Evolutionary conservation across 495 filamentous ascomycete species (phyloP).

Genomic region (Rostrohypoxylon terebratum): DNA sequence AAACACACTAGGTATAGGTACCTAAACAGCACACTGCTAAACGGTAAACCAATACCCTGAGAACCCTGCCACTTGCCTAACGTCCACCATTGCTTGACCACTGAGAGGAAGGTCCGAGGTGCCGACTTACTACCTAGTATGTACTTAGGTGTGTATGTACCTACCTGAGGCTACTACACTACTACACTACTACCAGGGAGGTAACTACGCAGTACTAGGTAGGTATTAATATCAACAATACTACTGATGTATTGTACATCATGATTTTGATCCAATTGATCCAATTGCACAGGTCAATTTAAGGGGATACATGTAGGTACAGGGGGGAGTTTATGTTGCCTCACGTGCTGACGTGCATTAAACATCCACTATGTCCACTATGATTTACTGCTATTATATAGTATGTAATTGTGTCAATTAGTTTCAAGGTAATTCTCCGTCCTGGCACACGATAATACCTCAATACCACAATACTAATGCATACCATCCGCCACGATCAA

Average conservation of each 20-base stretch:
- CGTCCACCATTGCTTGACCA: neutral
- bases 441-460: neutral
- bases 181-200: too few relatives aligned
- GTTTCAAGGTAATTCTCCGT: neutral
- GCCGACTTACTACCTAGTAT: constrained; percentile 5
- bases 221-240: too few relatives aligned
- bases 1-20: neutral
- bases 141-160: too few relatives aligned
- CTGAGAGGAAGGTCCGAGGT: constrained; percentile 13
- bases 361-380: neutral
- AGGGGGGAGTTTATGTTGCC: neutral
- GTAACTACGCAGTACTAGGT: too few relatives aligned
- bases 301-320: neutral
- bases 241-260: neutral
- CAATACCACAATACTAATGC: neutral
- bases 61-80: neutral
- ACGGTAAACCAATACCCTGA: too few relatives aligned
- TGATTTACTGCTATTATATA: constrained; percentile 3
- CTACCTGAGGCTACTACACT: too few relatives aligned
- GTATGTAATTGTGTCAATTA: constrained; percentile 12
- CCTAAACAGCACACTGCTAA: neutral
- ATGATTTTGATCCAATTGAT: too few relatives aligned
- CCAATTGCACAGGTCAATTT: constrained; percentile 5
- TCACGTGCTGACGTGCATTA: constrained; percentile 20
- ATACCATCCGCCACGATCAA: neutral